A percentile compares a stretch with the other conserved stretches of the same genome.
Evolutionary conservation across 2,329 filamentous ascomycete species (phyloP).

Genomic region (Penicillium sp.): DNA sequence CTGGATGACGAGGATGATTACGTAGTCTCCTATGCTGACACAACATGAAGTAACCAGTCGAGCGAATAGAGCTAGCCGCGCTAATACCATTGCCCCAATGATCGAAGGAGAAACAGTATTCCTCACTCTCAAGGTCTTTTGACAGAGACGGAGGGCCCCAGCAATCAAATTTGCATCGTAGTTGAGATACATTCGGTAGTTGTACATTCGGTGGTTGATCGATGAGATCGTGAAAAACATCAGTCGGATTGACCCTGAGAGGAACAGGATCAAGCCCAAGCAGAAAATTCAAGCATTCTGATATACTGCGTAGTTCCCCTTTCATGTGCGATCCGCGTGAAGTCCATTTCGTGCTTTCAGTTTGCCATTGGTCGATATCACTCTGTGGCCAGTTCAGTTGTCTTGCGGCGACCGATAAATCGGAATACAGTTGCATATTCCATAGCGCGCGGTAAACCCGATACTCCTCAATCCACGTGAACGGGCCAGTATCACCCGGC

Average conservation of each 20-base stretch:
- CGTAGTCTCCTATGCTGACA: neutral
- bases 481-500: neutral
- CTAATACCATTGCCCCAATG: neutral
- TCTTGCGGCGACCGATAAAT: neutral
- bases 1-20: neutral
- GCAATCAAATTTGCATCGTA: neutral
- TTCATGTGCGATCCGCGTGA: neutral
- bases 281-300: neutral
- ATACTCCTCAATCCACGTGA: constrained; percentile 1
- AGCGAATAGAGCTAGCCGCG: neutral
- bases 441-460: constrained; percentile 2
- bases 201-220: neutral
- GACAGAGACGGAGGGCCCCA: neutral
- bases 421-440: neutral
- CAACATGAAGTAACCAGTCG: neutral
- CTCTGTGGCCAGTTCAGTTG: neutral
- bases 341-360: neutral
- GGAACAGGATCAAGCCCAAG: neutral
- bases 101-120: neutral
- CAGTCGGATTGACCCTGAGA: neutral
- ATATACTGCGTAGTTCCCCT: neutral
- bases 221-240: neutral
- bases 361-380: neutral
- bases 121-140: neutral
- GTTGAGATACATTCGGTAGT: neutral